These are phyloP conservation scores for Agaricus blazei DNA, from an alignment of 768 basidiomycete species.

Conservation along the genomic window DNA sequence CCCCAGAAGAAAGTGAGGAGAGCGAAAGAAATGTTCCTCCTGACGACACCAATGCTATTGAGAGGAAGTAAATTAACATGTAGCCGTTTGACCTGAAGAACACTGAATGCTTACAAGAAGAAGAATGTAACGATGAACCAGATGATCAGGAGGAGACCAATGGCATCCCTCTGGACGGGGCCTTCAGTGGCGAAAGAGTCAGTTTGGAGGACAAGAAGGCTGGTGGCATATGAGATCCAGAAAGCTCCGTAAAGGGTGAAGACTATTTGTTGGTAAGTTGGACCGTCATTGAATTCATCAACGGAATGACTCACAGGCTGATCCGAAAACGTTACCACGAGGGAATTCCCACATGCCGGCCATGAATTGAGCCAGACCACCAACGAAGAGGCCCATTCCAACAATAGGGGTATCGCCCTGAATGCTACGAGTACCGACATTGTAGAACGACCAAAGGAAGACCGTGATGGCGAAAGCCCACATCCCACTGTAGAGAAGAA, in stretches of 20 bases:
- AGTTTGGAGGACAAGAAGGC: constrained; percentile 48
- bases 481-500: constrained; percentile 35
- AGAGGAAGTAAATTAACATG: background rate
- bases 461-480: constrained; percentile 57
- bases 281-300: constrained; percentile 1
- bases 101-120: constrained; percentile 34
- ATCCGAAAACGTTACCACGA: constrained; percentile 45
- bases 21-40: constrained; percentile 44
- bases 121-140: constrained; percentile 53
- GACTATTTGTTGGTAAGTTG: constrained; percentile 24
- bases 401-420: constrained; percentile 41
- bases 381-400: constrained; percentile 59
- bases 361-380: constrained; percentile 60
- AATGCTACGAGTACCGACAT: constrained; percentile 35
- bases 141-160: constrained; percentile 50
- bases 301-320: constrained; percentile 34
- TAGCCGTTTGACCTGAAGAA: background rate
- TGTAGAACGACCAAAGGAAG: constrained; percentile 53
- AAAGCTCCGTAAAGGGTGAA: constrained; percentile 60
- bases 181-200: constrained; percentile 27
- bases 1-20: constrained; percentile 48
- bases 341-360: constrained; percentile 64
- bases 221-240: constrained; percentile 56
- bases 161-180: constrained; percentile 33
- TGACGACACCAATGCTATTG: constrained; percentile 43